Evolutionary conservation across 495 filamentous ascomycete genomes (phyloP), one percentile per base, ranked within the genome.

Genomic region (Aspergillus cavernicola): DNA sequence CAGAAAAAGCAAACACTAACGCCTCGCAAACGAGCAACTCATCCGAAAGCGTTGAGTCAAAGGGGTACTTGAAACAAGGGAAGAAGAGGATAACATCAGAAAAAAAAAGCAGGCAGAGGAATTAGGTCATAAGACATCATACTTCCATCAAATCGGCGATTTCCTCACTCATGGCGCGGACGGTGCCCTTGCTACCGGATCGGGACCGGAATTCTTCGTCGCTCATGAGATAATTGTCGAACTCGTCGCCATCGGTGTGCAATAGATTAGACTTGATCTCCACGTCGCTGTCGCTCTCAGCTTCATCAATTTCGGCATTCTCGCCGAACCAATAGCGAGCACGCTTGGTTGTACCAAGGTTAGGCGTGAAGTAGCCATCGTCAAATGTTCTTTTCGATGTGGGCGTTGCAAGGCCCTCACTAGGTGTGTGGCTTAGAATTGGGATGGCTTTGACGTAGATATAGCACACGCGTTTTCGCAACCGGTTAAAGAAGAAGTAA

Each of bases 401-500:
- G 52, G 65, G 76, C 32, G 61, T 76, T 6, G 70, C 66, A 46
- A 69, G 50, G 56, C 70, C 71, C 58, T 71, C 76, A 41, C 55
- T 77, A 24, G 53, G 85, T 74, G 64, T 80, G 57, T 90, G 87
- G 53, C 84, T 86, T 52, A 95, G 79, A 8, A 92, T 86, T 7
- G 89, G 90, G 31, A 96, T 78, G 9, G 89, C 91, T 44, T 90
- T 83, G 28, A 97, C 76, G 62, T 96, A 93, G 28, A 98, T 70
- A 66, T 97, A 97, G 60, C 89, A 92, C 18, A 98, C 92, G n/a
- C 93, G 81, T 74, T 97, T 98, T 60, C 82, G 80, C 18, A 81
- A 73, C 58, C 92, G 95, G 75, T 93, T 96, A 80, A 96, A 97
- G 70, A 97, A 95, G 76, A 98, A 95, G 68, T 95, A 96, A 66